phyloP scores from a whole-genome alignment of 768 basidiomycete species.

The Rhizopogon vesiculosus region DNA sequence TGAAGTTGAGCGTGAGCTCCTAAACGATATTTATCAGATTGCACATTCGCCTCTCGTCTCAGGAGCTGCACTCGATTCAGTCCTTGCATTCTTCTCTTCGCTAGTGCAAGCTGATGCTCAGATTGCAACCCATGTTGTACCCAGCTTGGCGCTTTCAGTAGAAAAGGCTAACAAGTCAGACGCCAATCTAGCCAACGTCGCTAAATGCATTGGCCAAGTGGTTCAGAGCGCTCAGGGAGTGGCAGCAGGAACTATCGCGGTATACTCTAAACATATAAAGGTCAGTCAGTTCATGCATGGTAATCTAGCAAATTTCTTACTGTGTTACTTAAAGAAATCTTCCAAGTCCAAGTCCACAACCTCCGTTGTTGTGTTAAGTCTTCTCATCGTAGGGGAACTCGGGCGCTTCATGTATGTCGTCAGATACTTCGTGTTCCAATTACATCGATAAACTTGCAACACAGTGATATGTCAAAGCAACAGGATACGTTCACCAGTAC shows the following conservation, averaged over 20 bases:
- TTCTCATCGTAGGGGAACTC: constrained; percentile 89
- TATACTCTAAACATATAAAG: constrained; percentile 80
- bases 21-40: constrained; percentile 61
- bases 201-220: constrained; percentile 81
- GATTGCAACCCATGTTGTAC: constrained; percentile 79
- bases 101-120: constrained; percentile 81
- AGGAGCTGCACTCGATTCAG: constrained; percentile 72
- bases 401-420: constrained; percentile 75
- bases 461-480: constrained; percentile 83
- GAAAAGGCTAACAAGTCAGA: constrained; percentile 62
- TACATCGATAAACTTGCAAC: constrained; percentile 3
- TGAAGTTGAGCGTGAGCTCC: constrained; percentile 66
- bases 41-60: constrained; percentile 78
- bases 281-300: constrained; percentile 41
- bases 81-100: constrained; percentile 77
- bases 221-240: constrained; percentile 66
- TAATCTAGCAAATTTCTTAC: neutral
- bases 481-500: constrained; percentile 71
- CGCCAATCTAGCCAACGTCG: constrained; percentile 62
- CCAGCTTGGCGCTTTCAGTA: constrained; percentile 60
- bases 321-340: constrained; percentile 30
- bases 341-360: constrained; percentile 69
- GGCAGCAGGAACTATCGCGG: constrained; percentile 79
- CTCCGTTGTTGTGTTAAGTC: constrained; percentile 70
- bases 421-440: neutral